Evolutionary conservation across 2,329 filamentous ascomycete genomes (phyloP).

Genomic region (Myriosclerotinia curreyana): DNA sequence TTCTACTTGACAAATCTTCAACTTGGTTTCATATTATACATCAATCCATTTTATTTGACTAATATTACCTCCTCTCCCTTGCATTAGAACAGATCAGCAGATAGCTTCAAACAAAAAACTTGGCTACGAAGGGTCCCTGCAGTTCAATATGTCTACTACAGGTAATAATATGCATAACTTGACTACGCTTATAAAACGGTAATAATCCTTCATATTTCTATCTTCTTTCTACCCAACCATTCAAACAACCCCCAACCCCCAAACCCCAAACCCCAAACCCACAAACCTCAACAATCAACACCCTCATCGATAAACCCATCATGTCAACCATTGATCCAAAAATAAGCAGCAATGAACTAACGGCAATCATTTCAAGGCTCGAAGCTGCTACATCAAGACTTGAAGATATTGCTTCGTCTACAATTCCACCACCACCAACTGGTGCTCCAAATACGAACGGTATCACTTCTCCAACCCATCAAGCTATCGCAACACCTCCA

Average conservation of each 20-base stretch:
- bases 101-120: neutral
- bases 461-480: constrained; percentile 37
- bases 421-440: constrained; percentile 54
- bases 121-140: constrained; percentile 16
- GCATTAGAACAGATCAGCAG: constrained; percentile 4
- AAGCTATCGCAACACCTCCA: constrained; percentile 22
- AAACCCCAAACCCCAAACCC: neutral
- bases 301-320: constrained; percentile 21
- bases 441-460: constrained; percentile 47
- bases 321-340: constrained; percentile 34
- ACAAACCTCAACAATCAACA: neutral
- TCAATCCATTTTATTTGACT: too few species aligned
- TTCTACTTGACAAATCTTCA: too few species aligned
- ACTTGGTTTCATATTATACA: too few species aligned
- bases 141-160: constrained; percentile 59
- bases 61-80: neutral
- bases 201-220: constrained; percentile 41
- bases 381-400: constrained; percentile 95
- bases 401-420: constrained; percentile 88
- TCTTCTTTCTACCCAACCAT: constrained; percentile 7
- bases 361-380: constrained; percentile 59
- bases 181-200: constrained; percentile 98
- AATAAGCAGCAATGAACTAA: constrained; percentile 34
- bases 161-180: constrained; percentile 87
- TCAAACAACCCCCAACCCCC: neutral